A percentile compares a stretch with the other conserved stretches of the same genome.
These are phyloP conservation scores for Pseudotulostoma volvatum DNA, from an alignment of 495 filamentous ascomycete species.

Conservation along the genomic window DNA sequence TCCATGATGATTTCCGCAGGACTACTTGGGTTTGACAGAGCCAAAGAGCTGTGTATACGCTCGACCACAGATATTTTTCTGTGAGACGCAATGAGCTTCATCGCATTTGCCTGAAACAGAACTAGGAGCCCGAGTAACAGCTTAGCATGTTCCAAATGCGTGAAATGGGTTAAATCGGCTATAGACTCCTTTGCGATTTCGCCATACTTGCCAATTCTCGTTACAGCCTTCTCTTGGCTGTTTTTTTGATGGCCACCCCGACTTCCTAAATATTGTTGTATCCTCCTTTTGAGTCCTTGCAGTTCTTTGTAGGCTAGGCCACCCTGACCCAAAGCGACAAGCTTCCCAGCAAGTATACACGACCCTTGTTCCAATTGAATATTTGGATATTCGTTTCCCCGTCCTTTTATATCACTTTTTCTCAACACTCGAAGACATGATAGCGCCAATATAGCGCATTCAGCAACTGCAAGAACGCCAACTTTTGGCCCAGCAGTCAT, in stretches of 20 bases:
- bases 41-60: constrained; percentile 27
- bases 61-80: constrained; percentile 33
- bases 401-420: constrained; percentile 17
- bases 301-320: constrained; percentile 68
- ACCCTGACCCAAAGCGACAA: constrained; percentile 55
- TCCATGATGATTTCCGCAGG: constrained; percentile 45
- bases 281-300: constrained; percentile 43
- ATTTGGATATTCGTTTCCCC: constrained; percentile 30
- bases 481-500: constrained; percentile 12
- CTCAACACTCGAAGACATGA: constrained; percentile 48
- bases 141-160: constrained; percentile 19
- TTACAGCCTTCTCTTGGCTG: constrained; percentile 4
- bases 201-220: constrained; percentile 13
- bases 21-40: constrained; percentile 37
- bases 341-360: constrained; percentile 54
- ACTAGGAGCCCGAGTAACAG: constrained; percentile 23
- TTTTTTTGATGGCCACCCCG: constrained; percentile 9
- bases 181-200: constrained; percentile 30
- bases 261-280: constrained; percentile 29
- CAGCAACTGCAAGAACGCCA: constrained; percentile 33
- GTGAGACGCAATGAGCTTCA: constrained; percentile 31
- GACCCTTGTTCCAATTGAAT: constrained; percentile 76
- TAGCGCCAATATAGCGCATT: constrained; percentile 65
- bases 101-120: constrained; percentile 28
- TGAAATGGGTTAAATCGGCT: constrained; percentile 47